Evolutionary conservation across 2,329 filamentous ascomycete genomes (phyloP).

Genomic region (Epichloe sylvatica): DNA sequence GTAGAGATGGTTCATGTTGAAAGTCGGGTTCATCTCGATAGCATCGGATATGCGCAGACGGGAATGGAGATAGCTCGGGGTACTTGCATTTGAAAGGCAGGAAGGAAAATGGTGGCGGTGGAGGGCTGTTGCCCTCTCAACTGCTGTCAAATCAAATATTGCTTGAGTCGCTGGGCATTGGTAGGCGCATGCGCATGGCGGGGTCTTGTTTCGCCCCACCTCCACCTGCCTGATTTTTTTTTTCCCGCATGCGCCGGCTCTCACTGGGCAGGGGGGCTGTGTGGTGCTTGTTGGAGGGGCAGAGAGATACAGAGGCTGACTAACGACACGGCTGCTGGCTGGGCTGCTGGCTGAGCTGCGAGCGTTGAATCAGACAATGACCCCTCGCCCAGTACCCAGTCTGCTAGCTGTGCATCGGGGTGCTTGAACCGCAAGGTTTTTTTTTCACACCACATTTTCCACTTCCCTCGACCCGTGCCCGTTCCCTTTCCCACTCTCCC

Average conservation of each 20-base stretch:
- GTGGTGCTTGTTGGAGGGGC: background rate
- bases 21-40: background rate
- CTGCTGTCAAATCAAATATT: background rate
- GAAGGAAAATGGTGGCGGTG: background rate
- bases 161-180: too few relatives aligned
- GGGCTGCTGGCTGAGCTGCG: background rate
- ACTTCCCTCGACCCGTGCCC: conserved; percentile 6
- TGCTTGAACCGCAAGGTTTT: conserved; percentile 1
- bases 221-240: conserved; percentile 12
- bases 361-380: too few relatives aligned
- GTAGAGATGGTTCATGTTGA: background rate
- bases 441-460: conserved; percentile 6
- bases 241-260: conserved; percentile 5
- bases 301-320: background rate
- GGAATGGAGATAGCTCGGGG: background rate
- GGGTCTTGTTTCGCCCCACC: conserved; percentile 6
- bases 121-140: conserved; percentile 9
- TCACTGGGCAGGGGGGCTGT: background rate
- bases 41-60: background rate
- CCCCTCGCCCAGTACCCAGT: too few relatives aligned
- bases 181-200: background rate
- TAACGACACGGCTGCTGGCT: background rate
- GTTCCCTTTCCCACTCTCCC: conserved; percentile 15
- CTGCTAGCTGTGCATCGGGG: background rate
- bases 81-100: background rate